Evolutionary conservation across 306 rosid species (phyloP).

Genomic region (Oemleria cerasiformis): DNA sequence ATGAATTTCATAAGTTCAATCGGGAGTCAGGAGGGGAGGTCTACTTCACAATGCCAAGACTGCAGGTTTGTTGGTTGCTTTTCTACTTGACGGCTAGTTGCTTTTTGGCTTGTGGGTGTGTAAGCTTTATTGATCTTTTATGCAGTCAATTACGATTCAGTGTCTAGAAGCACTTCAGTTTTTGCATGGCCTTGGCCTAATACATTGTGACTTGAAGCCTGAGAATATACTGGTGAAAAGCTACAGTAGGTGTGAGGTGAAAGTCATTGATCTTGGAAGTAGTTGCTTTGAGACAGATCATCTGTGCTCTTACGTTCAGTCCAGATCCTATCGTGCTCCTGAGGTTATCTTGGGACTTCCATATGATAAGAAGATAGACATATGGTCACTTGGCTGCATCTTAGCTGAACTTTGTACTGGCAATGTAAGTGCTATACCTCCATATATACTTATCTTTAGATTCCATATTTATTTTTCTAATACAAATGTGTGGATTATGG

Average conservation of each 20-base stretch:
- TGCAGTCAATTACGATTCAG: slow-evolving; percentile 96
- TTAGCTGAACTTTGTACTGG: slow-evolving; percentile 98
- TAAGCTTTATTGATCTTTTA: slow-evolving; percentile 20
- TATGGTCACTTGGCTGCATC: slow-evolving; percentile 99
- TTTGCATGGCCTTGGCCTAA: slow-evolving; percentile 89
- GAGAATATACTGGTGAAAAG: slow-evolving; percentile 98
- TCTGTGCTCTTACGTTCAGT: slow-evolving; percentile 96
- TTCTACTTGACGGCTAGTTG: slow-evolving; percentile 13
- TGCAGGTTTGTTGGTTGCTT: slow-evolving; percentile 68
- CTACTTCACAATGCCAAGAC: slow-evolving; percentile 97
- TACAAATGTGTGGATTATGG: background rate
- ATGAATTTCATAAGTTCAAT: slow-evolving; percentile 93
- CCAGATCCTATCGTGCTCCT: slow-evolving; percentile 99
- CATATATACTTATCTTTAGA: background rate
- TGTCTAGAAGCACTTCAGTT: slow-evolving; percentile 94
- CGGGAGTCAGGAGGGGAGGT: slow-evolving; percentile 99
- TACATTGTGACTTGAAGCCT: slow-evolving; percentile 97
- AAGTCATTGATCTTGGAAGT: slow-evolving; percentile 99
- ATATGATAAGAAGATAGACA: slow-evolving; percentile 92
- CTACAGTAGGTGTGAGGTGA: slow-evolving; percentile 97
- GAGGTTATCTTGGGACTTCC: slow-evolving; percentile 98
- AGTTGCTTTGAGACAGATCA: slow-evolving; percentile 99
- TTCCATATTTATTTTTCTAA: background rate
- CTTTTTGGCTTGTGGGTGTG: slow-evolving; percentile 11
- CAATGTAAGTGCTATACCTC: slow-evolving; percentile 60